Evolutionary conservation across 2,329 filamentous ascomycete species (phyloP).

Genomic region (Hymenoscyphus fraxineus): DNA sequence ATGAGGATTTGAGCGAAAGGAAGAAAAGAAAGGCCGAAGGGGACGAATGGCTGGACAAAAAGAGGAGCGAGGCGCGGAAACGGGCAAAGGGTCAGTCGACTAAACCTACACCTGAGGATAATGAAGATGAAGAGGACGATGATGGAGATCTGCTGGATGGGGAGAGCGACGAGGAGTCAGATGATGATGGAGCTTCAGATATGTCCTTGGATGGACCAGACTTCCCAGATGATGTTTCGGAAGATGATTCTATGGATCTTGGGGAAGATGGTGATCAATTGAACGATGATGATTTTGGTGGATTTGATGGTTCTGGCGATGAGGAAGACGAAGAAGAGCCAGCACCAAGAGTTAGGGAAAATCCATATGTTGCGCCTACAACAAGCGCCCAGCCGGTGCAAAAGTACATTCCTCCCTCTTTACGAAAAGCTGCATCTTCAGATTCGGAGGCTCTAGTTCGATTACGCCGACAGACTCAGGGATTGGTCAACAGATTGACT

Average conservation of each 20-base stretch:
- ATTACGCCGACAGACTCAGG: conserved; percentile 77
- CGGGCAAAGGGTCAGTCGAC: conserved; percentile 8
- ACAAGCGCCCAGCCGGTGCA: conserved; percentile 45
- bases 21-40: conserved; percentile 57
- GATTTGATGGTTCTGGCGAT: conserved; percentile 37
- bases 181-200: conserved; percentile 33
- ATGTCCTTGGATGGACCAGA: conserved; percentile 31
- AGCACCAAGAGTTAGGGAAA: conserved; percentile 60
- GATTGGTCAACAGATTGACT: conserved; percentile 86
- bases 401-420: conserved; percentile 88
- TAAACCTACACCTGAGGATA: conserved; percentile 9
- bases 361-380: conserved; percentile 79
- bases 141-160: conserved; percentile 16
- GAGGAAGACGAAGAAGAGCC: conserved; percentile 33
- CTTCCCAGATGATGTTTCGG: conserved; percentile 30
- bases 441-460: conserved; percentile 65
- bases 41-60: conserved; percentile 58
- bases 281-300: conserved; percentile 36
- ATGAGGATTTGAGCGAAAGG: conserved; percentile 42
- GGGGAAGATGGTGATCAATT: conserved; percentile 29
- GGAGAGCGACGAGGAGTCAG: conserved; percentile 30
- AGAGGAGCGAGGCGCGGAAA: conserved; percentile 45
- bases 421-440: conserved; percentile 60
- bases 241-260: conserved; percentile 21
- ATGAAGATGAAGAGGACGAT: conserved; percentile 21